Percentiles rank a stretch among this genome's conserved stretches.
Evolutionary conservation across 805 yeast species (phyloP).

Genomic region (Cyberlindnera samutprakarnensis): DNA sequence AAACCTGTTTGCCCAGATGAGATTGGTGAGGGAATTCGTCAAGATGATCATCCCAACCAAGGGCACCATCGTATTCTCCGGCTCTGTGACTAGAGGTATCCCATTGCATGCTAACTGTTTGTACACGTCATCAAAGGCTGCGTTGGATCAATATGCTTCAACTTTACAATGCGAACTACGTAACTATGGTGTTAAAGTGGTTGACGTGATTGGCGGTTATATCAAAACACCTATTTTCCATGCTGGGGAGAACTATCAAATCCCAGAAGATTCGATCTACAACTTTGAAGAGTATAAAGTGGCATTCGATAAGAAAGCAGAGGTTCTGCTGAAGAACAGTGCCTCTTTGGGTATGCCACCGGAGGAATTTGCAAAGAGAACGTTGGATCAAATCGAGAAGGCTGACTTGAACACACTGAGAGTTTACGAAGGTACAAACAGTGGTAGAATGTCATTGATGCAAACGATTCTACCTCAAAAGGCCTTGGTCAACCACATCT

Average conservation of each 20-base stretch:
- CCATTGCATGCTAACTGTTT: constrained; percentile 31
- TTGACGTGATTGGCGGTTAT: constrained; percentile 35
- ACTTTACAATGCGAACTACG: constrained; percentile 30
- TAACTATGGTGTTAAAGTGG: constrained; percentile 34
- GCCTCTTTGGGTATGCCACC: constrained; percentile 23
- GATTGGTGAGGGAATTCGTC: constrained; percentile 29
- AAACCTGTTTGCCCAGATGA: constrained; percentile 34
- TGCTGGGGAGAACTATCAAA: constrained; percentile 4
- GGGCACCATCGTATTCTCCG: constrained; percentile 34
- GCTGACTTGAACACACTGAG: constrained; percentile 12
- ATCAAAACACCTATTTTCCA: constrained; percentile 28
- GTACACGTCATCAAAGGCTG: constrained; percentile 36
- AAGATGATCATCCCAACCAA: constrained; percentile 27
- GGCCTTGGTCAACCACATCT: no score
- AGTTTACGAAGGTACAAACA: no score
- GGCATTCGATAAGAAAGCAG: constrained; percentile 7
- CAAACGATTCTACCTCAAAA: no score
- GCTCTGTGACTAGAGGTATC: constrained; percentile 29
- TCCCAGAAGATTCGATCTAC: constrained; percentile 15
- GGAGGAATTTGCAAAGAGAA: constrained; percentile 31
- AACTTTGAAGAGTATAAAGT: constrained; percentile 15
- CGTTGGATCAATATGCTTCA: constrained; percentile 33
- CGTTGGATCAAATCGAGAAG: constrained; percentile 28
- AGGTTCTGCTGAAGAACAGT: constrained; percentile 2
- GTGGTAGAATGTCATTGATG: no score